Evolutionary conservation across 345 rosid species (phyloP), one percentile per base, ranked within the genome.

Genomic region (Lumnitzera littorea): DNA sequence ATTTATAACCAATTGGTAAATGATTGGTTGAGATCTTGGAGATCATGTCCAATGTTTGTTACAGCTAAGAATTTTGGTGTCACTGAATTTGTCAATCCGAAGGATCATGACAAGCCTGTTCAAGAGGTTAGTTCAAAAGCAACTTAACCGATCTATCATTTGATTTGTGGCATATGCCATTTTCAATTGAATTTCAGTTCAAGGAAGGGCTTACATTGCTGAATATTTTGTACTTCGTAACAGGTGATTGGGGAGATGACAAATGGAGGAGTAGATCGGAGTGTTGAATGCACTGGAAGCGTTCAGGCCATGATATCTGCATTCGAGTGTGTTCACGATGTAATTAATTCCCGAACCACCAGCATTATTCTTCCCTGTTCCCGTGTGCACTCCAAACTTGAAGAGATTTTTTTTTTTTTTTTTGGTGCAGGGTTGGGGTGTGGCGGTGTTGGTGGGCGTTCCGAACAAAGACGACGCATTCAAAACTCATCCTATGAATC

Each of bases 181-280:
- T 4, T 36, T 36, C 1, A 5, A 5, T 36, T 9, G 43, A 36
- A 36, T 36, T 36, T 36, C 43, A 5, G 10, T 36, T 36, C 9
- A 36, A 7, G 10, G 10, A 36, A 9, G 43, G 10, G 10, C 43
- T 36, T 36, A 36, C 11, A 36, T 4, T 36, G 43, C 43, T 36
- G 43, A 36, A 36, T 51, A 17, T 48, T 50, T 24, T 11, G 47
- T 51, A 17, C 36, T 50, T 24, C 7, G 47, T 12, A 13, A 9
- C 17, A 74, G 83, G 78, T 70, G 66, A 73, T 79, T 53, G 78
- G 72, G 60, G 84, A 76, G 27, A 76, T 79, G 80, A 79, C 76
- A 3, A 66, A 48, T 12, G 84, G 84, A 52, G 84, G 80, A 65
- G 84, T 73, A 0, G 84, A 79, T 16, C 64, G 78, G 24, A 79